These are phyloP conservation scores for Leonotis leonurus DNA, from an alignment of 257 asterid species.

Conservation along the genomic window DNA sequence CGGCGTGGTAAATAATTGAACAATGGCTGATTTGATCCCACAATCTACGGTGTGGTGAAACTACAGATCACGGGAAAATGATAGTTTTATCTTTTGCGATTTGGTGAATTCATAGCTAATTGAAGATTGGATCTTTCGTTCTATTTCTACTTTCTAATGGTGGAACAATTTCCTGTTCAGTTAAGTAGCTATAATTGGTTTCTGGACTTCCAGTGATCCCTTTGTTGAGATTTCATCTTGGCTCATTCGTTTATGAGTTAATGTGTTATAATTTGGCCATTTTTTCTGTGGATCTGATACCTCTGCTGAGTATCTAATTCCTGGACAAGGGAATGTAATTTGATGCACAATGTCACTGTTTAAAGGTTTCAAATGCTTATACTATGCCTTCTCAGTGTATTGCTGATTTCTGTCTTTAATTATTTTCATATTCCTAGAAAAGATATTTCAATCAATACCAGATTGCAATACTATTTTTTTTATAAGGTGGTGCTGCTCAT, in stretches of 20 bases:
- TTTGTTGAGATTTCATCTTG: neutral
- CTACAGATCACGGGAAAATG: slow-evolving; percentile 13
- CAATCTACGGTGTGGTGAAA: slow-evolving; percentile 5
- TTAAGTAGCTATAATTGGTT: too few relatives aligned
- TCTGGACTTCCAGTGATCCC: too few relatives aligned
- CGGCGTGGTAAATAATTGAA: neutral
- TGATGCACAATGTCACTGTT: neutral
- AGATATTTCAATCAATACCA: neutral
- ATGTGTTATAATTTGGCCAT: neutral
- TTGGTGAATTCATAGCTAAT: slow-evolving; percentile 14
- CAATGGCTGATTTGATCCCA: slow-evolving; percentile 18
- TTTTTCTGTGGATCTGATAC: slow-evolving; percentile 20
- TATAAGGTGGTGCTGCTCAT: neutral
- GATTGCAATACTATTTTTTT: neutral
- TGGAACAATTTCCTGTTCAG: neutral
- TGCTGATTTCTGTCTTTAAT: slow-evolving; percentile 2
- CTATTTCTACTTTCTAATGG: neutral
- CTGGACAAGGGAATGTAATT: neutral
- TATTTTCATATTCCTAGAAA: neutral
- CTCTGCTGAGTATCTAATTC: neutral
- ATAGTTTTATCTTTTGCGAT: neutral
- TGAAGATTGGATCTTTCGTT: slow-evolving; percentile 8
- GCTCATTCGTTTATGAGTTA: neutral
- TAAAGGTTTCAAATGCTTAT: slow-evolving; percentile 2
- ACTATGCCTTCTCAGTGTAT: neutral